A percentile compares a stretch with the other conserved stretches of the same genome.
phyloP scores from a whole-genome alignment of 352 stramenopile genomes.

The Phytophthora megakarya region DNA sequence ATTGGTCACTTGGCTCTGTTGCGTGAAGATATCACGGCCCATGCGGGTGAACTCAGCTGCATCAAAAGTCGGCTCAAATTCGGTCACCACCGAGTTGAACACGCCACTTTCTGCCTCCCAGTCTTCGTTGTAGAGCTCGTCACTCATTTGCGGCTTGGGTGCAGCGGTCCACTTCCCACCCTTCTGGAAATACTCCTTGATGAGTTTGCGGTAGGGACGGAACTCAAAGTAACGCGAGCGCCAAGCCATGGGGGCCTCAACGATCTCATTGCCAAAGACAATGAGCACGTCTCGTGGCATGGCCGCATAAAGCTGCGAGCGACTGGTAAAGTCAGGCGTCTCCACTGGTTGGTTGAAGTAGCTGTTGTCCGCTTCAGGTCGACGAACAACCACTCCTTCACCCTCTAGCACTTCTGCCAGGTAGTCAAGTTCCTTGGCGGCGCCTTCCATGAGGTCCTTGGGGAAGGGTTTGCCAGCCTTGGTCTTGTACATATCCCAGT shows the following conservation, averaged over 20 bases:
- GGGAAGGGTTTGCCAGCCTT: conserved; percentile 82
- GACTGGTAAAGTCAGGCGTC: conserved; percentile 87
- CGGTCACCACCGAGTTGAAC: conserved; percentile 89
- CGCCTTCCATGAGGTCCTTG: conserved; percentile 71
- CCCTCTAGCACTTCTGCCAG: conserved; percentile 82
- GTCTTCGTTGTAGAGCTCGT: conserved; percentile 89
- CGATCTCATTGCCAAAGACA: conserved; percentile 90
- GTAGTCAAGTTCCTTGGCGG: conserved; percentile 86
- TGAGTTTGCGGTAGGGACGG: conserved; percentile 86
- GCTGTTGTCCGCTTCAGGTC: conserved; percentile 64
- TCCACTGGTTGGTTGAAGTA: conserved; percentile 79
- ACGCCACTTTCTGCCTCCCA: conserved; percentile 77
- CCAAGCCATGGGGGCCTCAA: conserved; percentile 91
- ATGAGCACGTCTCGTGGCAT: conserved; percentile 91
- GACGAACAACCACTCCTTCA: conserved; percentile 84
- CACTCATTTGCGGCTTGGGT: conserved; percentile 90
- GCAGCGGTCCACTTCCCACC: conserved; percentile 89
- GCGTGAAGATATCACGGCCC: conserved; percentile 90
- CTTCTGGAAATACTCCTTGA: conserved; percentile 91
- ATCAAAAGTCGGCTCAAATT: conserved; percentile 91
- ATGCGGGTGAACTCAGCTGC: conserved; percentile 91
- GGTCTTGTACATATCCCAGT: conserved; percentile 92
- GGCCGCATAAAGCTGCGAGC: conserved; percentile 85
- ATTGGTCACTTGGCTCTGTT: conserved; percentile 92
- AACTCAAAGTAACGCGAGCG: conserved; percentile 92